Percentiles rank a stretch among this genome's conserved stretches.
phyloP scores from a whole-genome alignment of 441 rosid genomes.

The Biscutella laevigata region DNA sequence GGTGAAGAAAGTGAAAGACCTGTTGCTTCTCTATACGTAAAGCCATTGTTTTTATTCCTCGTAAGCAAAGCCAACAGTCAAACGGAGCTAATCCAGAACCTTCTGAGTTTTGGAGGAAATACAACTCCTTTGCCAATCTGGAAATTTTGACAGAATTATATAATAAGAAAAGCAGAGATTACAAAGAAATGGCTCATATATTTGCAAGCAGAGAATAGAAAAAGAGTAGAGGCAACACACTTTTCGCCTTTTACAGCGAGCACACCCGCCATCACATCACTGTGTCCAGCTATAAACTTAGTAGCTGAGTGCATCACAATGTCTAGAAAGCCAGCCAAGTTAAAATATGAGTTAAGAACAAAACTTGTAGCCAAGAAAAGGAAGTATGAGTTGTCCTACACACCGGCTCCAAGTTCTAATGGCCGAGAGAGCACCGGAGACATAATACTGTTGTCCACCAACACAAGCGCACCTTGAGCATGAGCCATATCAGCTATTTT shows the following conservation, averaged over 20 bases:
- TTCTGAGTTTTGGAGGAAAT: conserved; percentile 89
- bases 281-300: conserved; percentile 85
- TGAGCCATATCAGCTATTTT: conserved; percentile 82
- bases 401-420: conserved; percentile 90
- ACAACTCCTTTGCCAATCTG: conserved; percentile 72
- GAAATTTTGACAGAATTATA: background rate
- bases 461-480: conserved; percentile 62
- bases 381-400: background rate
- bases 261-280: conserved; percentile 93
- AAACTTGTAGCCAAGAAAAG: background rate
- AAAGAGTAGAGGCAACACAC: conserved; percentile 28
- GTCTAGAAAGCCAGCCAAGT: conserved; percentile 35
- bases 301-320: conserved; percentile 97
- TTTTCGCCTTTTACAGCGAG: conserved; percentile 88
- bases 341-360: background rate
- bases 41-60: conserved; percentile 91
- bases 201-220: too few species aligned
- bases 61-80: conserved; percentile 90
- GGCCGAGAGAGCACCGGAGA: conserved; percentile 82
- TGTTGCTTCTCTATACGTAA: conserved; percentile 89
- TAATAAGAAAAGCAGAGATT: too few species aligned
- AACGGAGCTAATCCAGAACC: conserved; percentile 95
- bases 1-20: conserved; percentile 38
- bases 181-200: too few species aligned
- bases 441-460: conserved; percentile 93